These are phyloP conservation scores for Metarhizium anisopliae DNA, from an alignment of 2,329 filamentous ascomycete species.

Conservation along the genomic window DNA sequence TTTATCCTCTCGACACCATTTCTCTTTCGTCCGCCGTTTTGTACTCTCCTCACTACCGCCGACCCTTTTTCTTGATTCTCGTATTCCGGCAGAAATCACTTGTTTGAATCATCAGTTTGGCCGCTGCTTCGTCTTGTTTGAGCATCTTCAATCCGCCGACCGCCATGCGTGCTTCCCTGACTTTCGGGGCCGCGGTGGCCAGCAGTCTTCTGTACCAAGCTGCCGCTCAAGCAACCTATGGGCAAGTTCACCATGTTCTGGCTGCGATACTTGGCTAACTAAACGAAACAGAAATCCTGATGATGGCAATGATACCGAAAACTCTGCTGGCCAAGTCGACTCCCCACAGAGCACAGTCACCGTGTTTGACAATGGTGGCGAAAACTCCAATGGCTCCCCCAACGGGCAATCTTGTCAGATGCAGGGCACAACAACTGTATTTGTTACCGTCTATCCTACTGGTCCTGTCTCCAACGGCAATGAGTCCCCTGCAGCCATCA, in stretches of 20 bases:
- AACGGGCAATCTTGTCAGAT: constrained; percentile 28
- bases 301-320: constrained; percentile 4
- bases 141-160: constrained; percentile 1
- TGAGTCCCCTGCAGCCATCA: constrained; percentile 5
- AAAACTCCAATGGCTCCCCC: constrained; percentile 2
- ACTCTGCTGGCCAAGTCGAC: constrained; percentile 5
- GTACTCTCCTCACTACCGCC: constrained; percentile 1
- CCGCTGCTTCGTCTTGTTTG: not conserved
- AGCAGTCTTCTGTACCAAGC: constrained; percentile 23
- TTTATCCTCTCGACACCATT: not conserved
- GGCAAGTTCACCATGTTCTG: constrained; percentile 18
- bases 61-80: constrained; percentile 2
- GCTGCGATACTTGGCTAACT: constrained; percentile 2
- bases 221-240: constrained; percentile 22
- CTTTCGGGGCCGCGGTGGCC: constrained; percentile 26
- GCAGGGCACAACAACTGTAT: constrained; percentile 33
- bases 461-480: constrained; percentile 12
- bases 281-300: constrained; percentile 8
- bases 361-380: constrained; percentile 3
- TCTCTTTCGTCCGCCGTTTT: constrained; percentile 2
- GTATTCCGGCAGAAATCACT: constrained; percentile 2
- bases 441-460: constrained; percentile 35
- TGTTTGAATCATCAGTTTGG: constrained; percentile 2
- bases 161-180: constrained; percentile 30
- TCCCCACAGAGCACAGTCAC: constrained; percentile 4